Evolutionary conservation across 257 asterid genomes (phyloP).

Genomic region (Craterostigma plantagineum): DNA sequence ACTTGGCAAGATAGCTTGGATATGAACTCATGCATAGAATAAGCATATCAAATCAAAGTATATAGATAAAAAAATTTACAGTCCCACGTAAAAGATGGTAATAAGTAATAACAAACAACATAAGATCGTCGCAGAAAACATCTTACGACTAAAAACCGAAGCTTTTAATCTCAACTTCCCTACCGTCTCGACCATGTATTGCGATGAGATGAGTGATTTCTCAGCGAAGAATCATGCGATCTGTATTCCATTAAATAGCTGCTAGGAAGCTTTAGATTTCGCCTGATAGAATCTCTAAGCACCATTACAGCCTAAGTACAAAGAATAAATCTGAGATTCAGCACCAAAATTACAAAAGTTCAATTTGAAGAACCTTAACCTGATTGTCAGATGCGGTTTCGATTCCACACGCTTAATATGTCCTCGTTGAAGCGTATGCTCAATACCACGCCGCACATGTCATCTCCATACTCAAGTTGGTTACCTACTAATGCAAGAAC

Average conservation of each 20-base stretch:
- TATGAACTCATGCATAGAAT: no score
- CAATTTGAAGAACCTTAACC: no score
- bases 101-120: no score
- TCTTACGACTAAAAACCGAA: no score
- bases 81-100: no score
- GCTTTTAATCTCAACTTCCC: constrained; percentile 1
- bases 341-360: no score
- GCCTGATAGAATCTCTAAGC: constrained; percentile 77
- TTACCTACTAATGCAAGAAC: constrained; percentile 89
- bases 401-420: constrained; percentile 92
- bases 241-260: constrained; percentile 92
- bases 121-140: no score
- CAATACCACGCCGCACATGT: constrained; percentile 81
- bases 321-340: no score
- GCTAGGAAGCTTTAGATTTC: constrained; percentile 75
- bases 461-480: constrained; percentile 80
- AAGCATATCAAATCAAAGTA: no score
- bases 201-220: constrained; percentile 88
- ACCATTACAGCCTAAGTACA: constrained; percentile 73
- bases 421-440: constrained; percentile 96
- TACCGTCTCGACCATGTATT: constrained; percentile 93
- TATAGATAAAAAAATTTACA: no score
- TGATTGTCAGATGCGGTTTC: constrained; percentile 92
- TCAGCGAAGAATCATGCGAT: constrained; percentile 87
- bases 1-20: no score